Evolutionary conservation across 2,329 filamentous ascomycete genomes (phyloP).

Genomic region (Periconia sp.): DNA sequence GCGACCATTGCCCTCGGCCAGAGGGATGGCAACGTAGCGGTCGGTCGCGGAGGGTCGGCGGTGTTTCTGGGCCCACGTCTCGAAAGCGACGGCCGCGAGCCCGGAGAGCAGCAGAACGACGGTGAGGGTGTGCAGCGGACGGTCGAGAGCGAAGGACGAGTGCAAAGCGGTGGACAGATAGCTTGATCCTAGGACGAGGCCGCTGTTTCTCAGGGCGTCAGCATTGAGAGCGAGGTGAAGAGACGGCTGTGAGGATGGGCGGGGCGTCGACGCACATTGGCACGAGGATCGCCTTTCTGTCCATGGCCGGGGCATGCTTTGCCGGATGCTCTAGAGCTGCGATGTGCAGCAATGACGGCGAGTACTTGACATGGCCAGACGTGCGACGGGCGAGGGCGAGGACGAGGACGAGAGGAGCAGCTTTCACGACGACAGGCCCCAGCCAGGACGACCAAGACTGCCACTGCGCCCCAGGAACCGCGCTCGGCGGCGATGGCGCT

Average conservation of each 20-base stretch:
- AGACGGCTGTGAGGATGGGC: slow-evolving; percentile 2
- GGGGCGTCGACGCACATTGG: slow-evolving; percentile 30
- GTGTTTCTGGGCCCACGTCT: slow-evolving; percentile 24
- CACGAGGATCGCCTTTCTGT: slow-evolving; percentile 43
- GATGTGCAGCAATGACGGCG: slow-evolving; percentile 27
- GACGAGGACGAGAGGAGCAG: too few relatives aligned
- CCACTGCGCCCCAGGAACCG: too few relatives aligned
- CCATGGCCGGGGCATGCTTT: slow-evolving; percentile 42
- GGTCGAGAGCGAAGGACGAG: slow-evolving; percentile 44
- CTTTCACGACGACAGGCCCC: too few relatives aligned
- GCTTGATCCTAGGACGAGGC: slow-evolving; percentile 40
- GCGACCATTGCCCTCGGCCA: slow-evolving; percentile 29
- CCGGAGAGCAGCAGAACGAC: slow-evolving; percentile 41
- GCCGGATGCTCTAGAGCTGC: slow-evolving; percentile 26
- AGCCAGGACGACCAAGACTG: too few relatives aligned
- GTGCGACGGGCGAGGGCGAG: too few relatives aligned
- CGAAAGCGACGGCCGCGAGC: slow-evolving; percentile 35
- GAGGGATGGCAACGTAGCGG: slow-evolving; percentile 39
- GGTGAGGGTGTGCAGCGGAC: slow-evolving; percentile 41
- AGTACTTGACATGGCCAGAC: slow-evolving; percentile 25
- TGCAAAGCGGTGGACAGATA: slow-evolving; percentile 39
- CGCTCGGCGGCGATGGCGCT: too few relatives aligned
- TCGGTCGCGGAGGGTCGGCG: slow-evolving; percentile 22
- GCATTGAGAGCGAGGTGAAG: slow-evolving; percentile 8
- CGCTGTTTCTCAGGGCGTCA: slow-evolving; percentile 38